Evolutionary conservation across 345 rosid species (phyloP).

Genomic region (Psidium guajava): DNA sequence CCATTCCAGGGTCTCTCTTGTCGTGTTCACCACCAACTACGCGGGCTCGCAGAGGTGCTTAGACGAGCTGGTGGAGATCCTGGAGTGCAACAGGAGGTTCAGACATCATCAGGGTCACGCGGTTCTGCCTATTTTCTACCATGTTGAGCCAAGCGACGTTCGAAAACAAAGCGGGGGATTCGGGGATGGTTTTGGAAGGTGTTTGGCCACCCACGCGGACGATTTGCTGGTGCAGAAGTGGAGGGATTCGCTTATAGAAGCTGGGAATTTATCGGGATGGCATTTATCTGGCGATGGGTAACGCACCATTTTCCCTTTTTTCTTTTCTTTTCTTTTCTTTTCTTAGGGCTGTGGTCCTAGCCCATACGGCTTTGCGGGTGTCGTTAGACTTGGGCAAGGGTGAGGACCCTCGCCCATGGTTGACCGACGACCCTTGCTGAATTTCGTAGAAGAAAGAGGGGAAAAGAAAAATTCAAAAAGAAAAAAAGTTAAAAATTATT

Average conservation of each 20-base stretch:
- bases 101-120: not conserved
- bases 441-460: too few relatives aligned
- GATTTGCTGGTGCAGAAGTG: not conserved
- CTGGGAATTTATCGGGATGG: not conserved
- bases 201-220: not conserved
- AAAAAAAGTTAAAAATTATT: too few relatives aligned
- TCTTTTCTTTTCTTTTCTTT: too few relatives aligned
- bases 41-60: constrained; percentile 1
- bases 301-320: too few relatives aligned
- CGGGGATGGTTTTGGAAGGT: not conserved
- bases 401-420: too few relatives aligned
- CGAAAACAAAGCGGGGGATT: not conserved
- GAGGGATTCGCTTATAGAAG: not conserved
- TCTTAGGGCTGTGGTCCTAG: too few relatives aligned
- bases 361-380: too few relatives aligned
- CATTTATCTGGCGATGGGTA: not conserved
- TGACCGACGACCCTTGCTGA: too few relatives aligned
- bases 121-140: constrained; percentile 1
- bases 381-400: too few relatives aligned
- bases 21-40: not conserved
- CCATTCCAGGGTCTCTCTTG: not conserved
- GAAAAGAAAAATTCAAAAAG: too few relatives aligned
- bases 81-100: not conserved
- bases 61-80: not conserved
- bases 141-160: not conserved